phyloP scores from a whole-genome alignment of 78 protist species.

The Pelomyxa schiedti region DNA sequence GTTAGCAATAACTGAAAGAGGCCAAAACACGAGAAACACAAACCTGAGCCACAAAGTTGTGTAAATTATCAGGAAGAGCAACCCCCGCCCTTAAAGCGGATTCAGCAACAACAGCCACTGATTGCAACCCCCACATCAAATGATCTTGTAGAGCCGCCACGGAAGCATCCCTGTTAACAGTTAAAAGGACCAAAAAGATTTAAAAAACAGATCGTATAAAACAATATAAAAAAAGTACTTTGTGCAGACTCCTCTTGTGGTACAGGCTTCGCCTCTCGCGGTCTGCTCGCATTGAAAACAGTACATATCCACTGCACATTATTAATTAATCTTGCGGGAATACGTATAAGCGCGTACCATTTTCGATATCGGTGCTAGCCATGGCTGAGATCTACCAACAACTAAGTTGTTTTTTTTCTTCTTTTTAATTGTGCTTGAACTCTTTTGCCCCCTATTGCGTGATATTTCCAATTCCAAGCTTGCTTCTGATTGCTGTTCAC shows the following conservation, averaged over 20 bases:
- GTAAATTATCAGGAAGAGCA: background rate
- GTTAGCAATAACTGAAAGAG: background rate
- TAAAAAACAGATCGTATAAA: background rate
- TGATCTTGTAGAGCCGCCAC: constrained; percentile 56
- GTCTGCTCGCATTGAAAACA: constrained; percentile 76
- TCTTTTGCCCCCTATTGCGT: too few species aligned
- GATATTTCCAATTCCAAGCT: too few species aligned
- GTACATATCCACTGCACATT: too few species aligned
- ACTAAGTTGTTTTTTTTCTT: too few species aligned
- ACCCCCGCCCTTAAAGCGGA: background rate
- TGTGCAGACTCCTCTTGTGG: constrained; percentile 56
- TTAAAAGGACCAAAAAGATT: background rate
- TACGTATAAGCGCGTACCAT: too few species aligned
- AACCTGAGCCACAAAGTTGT: background rate
- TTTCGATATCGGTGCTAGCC: too few species aligned
- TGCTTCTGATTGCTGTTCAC: too few species aligned
- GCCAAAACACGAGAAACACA: background rate
- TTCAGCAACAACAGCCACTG: background rate
- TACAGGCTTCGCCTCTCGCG: constrained; percentile 39
- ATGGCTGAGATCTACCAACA: too few species aligned
- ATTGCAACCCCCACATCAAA: constrained; percentile 6
- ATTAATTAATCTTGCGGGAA: too few species aligned
- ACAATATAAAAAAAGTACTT: constrained; percentile 10
- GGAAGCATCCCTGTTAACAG: constrained; percentile 6
- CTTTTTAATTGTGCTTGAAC: too few species aligned